A percentile compares a stretch with the other conserved stretches of the same genome.
Evolutionary conservation across 1,284 basidiomycete species (phyloP).

Genomic region (Rhodotorula mucilaginosa): DNA sequence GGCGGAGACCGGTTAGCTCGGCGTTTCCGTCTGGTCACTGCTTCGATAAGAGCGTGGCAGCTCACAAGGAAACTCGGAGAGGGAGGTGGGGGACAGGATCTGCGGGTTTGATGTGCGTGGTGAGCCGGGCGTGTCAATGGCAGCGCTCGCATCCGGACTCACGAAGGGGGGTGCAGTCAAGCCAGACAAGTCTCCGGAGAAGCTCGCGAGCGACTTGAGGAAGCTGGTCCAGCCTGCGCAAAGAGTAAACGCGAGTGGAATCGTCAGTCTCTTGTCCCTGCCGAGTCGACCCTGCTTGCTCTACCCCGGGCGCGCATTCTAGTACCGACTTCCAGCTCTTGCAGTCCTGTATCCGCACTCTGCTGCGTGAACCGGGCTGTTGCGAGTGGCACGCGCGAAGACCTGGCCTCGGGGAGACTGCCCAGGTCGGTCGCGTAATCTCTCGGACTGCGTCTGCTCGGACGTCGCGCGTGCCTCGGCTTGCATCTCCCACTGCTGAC

Average conservation of each 20-base stretch:
- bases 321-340: too few relatives aligned
- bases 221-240: constrained; percentile 65
- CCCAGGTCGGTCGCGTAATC: too few relatives aligned
- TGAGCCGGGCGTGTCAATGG: constrained; percentile 63
- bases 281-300: background rate
- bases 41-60: background rate
- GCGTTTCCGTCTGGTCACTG: background rate
- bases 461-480: too few relatives aligned
- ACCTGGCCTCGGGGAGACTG: too few relatives aligned
- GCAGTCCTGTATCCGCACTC: background rate
- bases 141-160: constrained; percentile 2
- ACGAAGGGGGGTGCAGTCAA: constrained; percentile 77
- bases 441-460: too few relatives aligned
- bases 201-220: constrained; percentile 65
- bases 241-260: background rate
- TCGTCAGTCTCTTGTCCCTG: too few relatives aligned
- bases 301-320: background rate
- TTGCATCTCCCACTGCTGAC: too few relatives aligned
- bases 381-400: too few relatives aligned
- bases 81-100: constrained; percentile 52
- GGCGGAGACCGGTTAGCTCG: constrained; percentile 55
- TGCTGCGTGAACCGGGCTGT: too few relatives aligned
- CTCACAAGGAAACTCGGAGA: constrained; percentile 66
- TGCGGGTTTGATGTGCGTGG: background rate
- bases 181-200: constrained; percentile 76